These are phyloP conservation scores for Isochrysis galbana DNA, from an alignment of 78 protist genomes.

Conservation along the genomic window DNA sequence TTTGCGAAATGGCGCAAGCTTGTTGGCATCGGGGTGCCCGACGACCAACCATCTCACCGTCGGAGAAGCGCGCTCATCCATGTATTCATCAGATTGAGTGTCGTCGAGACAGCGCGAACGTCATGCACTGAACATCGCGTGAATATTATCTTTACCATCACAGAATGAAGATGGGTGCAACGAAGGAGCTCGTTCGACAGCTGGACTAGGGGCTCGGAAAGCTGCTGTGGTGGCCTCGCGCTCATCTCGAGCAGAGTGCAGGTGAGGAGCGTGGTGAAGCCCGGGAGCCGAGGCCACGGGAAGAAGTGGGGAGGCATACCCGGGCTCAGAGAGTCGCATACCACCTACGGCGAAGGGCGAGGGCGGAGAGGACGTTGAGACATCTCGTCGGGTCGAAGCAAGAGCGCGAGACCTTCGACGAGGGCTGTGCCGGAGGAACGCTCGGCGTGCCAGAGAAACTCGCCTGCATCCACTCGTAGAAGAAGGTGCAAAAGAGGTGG, in stretches of 20 bases:
- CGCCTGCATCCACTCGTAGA: neutral
- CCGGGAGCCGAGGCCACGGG: constrained; percentile 2
- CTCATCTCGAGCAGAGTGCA: constrained; percentile 13
- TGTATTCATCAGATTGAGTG: neutral
- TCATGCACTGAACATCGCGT: neutral
- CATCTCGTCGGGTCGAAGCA: no score
- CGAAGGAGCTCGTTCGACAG: neutral
- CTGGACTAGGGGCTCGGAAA: neutral
- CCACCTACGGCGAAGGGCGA: no score
- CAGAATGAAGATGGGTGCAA: constrained; percentile 20
- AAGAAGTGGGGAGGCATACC: neutral
- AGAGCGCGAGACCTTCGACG: neutral
- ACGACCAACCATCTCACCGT: no score
- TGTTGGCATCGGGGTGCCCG: no score
- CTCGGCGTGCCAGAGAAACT: no score
- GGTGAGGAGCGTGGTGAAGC: neutral
- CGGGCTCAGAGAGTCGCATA: neutral
- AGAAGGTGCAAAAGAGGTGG: neutral
- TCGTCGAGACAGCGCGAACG: constrained; percentile 19
- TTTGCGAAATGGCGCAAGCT: no score
- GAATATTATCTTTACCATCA: neutral
- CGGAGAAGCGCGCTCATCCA: neutral
- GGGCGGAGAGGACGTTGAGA: no score
- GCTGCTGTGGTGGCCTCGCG: neutral
- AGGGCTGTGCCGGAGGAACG: no score